A percentile compares a stretch with the other conserved stretches of the same genome.
Evolutionary conservation across 2,329 filamentous ascomycete genomes (phyloP).

Genomic region (Mariannaea sp.): DNA sequence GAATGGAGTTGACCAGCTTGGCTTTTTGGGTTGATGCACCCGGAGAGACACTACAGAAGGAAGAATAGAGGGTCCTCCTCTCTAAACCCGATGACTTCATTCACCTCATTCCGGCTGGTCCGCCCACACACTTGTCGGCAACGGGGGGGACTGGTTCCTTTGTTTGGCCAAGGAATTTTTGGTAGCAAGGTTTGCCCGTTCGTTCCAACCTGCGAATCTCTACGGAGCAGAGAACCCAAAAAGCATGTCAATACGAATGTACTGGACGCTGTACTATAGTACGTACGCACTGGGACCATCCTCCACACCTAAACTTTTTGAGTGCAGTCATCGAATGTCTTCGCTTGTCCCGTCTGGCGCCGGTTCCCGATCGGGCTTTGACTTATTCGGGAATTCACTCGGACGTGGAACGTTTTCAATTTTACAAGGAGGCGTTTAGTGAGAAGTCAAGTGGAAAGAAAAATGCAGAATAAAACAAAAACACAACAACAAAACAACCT

Average conservation of each 20-base stretch:
- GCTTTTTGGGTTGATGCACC: slow-evolving; percentile 1
- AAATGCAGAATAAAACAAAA: slow-evolving; percentile 14
- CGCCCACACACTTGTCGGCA: slow-evolving; percentile 35
- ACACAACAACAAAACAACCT: slow-evolving; percentile 12
- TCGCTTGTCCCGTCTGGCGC: slow-evolving; percentile 16
- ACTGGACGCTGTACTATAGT: slow-evolving; percentile 5
- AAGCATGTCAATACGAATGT: slow-evolving; percentile 21
- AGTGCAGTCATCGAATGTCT: slow-evolving; percentile 16
- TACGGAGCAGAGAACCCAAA: too few species aligned
- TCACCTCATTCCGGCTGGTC: slow-evolving; percentile 41
- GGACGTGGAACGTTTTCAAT: slow-evolving; percentile 10
- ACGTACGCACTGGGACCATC: slow-evolving; percentile 3
- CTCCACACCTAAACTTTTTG: slow-evolving; percentile 31
- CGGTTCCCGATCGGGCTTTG: slow-evolving; percentile 26
- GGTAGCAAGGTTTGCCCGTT: slow-evolving; percentile 34
- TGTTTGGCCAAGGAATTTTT: slow-evolving; percentile 30
- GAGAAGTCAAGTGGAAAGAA: slow-evolving; percentile 23
- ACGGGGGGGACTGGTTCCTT: slow-evolving; percentile 22
- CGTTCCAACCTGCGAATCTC: slow-evolving; percentile 33
- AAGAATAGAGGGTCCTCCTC: slow-evolving; percentile 17
- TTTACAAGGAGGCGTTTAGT: slow-evolving; percentile 21
- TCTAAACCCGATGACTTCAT: slow-evolving; percentile 42
- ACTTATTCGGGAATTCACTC: neutral
- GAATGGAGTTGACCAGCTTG: neutral
- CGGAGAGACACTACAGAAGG: slow-evolving; percentile 10